Base-by-base conservation (phyloP, 768 basidiomycete species). In the Tylopilus intermedius region DNA sequence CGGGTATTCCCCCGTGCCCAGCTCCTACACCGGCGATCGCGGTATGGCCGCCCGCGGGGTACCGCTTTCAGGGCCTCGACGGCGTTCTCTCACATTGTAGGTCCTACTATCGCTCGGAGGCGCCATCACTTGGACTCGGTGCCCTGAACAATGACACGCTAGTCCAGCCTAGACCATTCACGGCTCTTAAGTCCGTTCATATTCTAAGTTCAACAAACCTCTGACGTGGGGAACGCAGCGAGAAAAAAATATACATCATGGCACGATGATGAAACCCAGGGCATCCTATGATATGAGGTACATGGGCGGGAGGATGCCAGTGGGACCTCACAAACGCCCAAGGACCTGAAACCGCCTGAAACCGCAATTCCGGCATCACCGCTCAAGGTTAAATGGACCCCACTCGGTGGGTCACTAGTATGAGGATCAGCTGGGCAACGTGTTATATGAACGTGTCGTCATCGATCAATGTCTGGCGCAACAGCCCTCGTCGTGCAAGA, bases 341-440 rank as follows among this genome's bases (percentile, higher is more conserved):
- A 13, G 33, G 11, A 8, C 30, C 30, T 30, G 30, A 30, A 30
- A 10, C 7, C 15, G 5, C 37, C n/a, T n/a, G 37, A 37, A 37
- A 37, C 37, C 13, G 37, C 37, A 37, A n/a, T n/a, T 21, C 10
- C 29, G 48, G 30, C 7, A n/a, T 39, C 48, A 5, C 44, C 21
- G 5, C 18, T 27, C 9, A 2, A 15, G 6, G 3, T 3, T 24
- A 27, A 24, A 30, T 44, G 33, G 43, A 50, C 30, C 32, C 51
- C 21, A 15, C 37, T 15, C 37, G 7, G 6, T 37, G 14, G 11
- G 33, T 13, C 13, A 35, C 11, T 13, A 18, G 18, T 18, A 9
- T 5, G 45, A 55, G 41, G 41, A 56, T 56, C 54, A 45, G 11
- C 41, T 56, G 18, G 15, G 2, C 48, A 32, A 26, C 44, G 33